Conservation (phyloP, 2,329 filamentous ascomycete species). For the Leptoxyphium fumago region DNA sequence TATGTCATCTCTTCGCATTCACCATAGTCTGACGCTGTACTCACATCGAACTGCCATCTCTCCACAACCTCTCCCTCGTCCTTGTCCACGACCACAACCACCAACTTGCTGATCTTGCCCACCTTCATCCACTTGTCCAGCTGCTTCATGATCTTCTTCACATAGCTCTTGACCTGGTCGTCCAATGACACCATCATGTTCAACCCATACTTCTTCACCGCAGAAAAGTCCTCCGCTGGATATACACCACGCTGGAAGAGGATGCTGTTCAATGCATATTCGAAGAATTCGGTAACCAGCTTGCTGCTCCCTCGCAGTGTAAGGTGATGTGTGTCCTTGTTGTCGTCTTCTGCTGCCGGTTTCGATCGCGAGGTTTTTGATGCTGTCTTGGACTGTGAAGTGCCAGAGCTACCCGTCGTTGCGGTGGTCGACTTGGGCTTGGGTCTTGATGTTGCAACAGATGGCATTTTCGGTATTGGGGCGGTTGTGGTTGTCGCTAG, state of each 20-base stretch:
- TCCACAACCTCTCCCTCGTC: slow-evolving; percentile 94
- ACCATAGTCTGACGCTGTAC: slow-evolving; percentile 4
- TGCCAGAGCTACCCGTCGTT: background rate
- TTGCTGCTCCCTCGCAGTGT: slow-evolving; percentile 66
- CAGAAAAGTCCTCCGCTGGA: slow-evolving; percentile 90
- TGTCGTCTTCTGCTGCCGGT: slow-evolving; percentile 36
- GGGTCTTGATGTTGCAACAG: background rate
- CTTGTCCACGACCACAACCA: slow-evolving; percentile 92
- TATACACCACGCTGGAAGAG: slow-evolving; percentile 79
- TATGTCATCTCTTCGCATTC: background rate
- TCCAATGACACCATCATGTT: slow-evolving; percentile 96
- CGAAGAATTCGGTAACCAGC: slow-evolving; percentile 92
- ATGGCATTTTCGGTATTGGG: background rate
- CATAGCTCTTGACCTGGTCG: slow-evolving; percentile 97
- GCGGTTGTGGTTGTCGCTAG: background rate
- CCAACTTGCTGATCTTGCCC: slow-evolving; percentile 92
- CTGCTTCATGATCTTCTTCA: slow-evolving; percentile 98
- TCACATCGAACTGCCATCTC: slow-evolving; percentile 92
- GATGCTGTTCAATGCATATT: slow-evolving; percentile 97
- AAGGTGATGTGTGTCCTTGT: slow-evolving; percentile 88
- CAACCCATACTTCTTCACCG: slow-evolving; percentile 98
- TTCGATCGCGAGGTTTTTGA: slow-evolving; percentile 3
- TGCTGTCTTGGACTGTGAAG: background rate
- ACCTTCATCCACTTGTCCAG: slow-evolving; percentile 95
- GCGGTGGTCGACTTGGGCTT: slow-evolving; percentile 3